These are phyloP conservation scores for Fusarium nurragi DNA, from an alignment of 2,329 filamentous ascomycete genomes.

Conservation along the genomic window DNA sequence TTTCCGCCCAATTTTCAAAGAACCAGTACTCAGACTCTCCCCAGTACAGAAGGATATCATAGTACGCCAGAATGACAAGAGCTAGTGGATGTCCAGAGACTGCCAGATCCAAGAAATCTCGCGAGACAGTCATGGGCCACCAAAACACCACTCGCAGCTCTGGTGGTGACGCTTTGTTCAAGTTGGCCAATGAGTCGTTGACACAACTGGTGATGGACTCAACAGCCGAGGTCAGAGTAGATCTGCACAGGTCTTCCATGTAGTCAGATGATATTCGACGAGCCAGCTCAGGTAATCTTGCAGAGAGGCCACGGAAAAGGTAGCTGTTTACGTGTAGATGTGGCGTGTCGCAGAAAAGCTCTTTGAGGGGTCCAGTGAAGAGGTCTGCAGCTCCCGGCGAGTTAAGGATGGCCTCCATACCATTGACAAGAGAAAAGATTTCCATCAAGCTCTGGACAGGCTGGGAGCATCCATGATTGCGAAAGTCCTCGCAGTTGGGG, in stretches of 20 bases:
- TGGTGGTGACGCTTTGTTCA: constrained; percentile 8
- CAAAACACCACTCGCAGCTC: constrained; percentile 22
- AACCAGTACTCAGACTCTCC: constrained; percentile 29
- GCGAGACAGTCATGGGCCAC: constrained; percentile 23
- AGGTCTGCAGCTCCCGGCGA: constrained; percentile 16
- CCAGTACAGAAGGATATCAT: constrained; percentile 21
- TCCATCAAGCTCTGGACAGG: constrained; percentile 21
- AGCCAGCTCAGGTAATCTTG: constrained; percentile 9
- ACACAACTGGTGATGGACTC: not conserved
- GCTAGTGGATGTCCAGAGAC: constrained; percentile 12
- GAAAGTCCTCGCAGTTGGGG: constrained; percentile 24
- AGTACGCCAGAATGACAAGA: constrained; percentile 25
- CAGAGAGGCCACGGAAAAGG: not conserved
- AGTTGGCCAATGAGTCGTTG: not conserved
- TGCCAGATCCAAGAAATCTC: constrained; percentile 23
- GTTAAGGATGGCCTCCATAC: constrained; percentile 14
- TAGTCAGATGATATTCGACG: constrained; percentile 6
- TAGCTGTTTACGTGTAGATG: not conserved
- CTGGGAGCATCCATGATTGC: not conserved
- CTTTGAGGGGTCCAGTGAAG: not conserved
- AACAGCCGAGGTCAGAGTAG: not conserved
- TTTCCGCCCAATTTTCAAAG: constrained; percentile 25
- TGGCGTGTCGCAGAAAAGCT: not conserved
- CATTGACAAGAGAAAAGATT: constrained; percentile 29
- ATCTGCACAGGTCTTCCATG: not conserved